phyloP scores from a whole-genome alignment of 2,329 filamentous ascomycete species.

The Niveomyces coronatus region DNA sequence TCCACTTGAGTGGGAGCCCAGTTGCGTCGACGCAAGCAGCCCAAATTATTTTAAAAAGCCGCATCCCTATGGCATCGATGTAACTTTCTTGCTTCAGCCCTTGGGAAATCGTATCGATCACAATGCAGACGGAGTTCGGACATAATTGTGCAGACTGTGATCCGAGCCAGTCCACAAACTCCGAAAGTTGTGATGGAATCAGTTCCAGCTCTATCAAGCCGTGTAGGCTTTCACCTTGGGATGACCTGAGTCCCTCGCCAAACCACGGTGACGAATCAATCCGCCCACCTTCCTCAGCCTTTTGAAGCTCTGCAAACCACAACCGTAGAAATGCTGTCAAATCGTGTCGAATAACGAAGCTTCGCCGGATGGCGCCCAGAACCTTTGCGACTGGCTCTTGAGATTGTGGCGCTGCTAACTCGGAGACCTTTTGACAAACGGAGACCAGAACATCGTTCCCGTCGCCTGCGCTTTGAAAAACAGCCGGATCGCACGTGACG shows the following conservation, averaged over 20 bases:
- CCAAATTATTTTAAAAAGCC: conserved; percentile 20
- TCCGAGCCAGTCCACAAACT: conserved; percentile 33
- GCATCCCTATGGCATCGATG: conserved; percentile 29
- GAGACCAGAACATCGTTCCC: conserved; percentile 29
- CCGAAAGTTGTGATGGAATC: conserved; percentile 32
- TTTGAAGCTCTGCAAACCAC: conserved; percentile 35
- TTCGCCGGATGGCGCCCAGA: conserved; percentile 31
- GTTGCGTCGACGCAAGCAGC: neutral
- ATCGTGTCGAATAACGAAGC: conserved; percentile 33
- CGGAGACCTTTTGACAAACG: conserved; percentile 27
- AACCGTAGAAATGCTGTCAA: conserved; percentile 35
- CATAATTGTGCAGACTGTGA: conserved; percentile 17
- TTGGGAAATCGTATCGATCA: conserved; percentile 32
- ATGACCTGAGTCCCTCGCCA: conserved; percentile 14
- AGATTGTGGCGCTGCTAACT: conserved; percentile 4
- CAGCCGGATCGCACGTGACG: conserved; percentile 36
- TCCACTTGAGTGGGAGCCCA: conserved; percentile 29
- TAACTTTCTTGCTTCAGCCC: conserved; percentile 32
- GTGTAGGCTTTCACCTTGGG: conserved; percentile 13
- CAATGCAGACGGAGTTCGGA: conserved; percentile 27
- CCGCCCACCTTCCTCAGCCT: conserved; percentile 21
- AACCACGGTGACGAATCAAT: conserved; percentile 24
- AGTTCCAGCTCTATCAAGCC: conserved; percentile 31
- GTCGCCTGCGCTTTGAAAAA: conserved; percentile 32
- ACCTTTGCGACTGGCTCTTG: conserved; percentile 23